Base-by-base conservation (phyloP, 495 filamentous ascomycete species). In the Cetradonia linearis region DNA sequence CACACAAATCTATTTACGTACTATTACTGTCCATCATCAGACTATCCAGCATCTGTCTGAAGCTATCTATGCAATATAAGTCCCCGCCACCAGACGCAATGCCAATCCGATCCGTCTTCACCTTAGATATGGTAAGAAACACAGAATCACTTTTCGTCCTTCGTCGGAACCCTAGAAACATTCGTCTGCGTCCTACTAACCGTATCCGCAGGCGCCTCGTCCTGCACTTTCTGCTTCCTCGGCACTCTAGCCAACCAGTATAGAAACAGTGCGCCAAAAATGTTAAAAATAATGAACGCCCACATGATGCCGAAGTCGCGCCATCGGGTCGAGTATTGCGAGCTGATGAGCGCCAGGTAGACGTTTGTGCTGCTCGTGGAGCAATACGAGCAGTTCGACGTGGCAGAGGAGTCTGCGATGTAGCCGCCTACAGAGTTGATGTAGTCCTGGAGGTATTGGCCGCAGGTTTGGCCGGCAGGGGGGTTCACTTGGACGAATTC, bases 171-270 rank as follows among this genome's bases (percentile, higher is more conserved):
- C 40, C 20, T 47, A 0, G 59, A 61, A 23, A 56, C n/a, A 42
- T 46, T 58, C 40, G 52, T 58, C 31, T 56, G 42, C 31, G 55
- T 56, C 18, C 61, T 66, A 27, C 52, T 50, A 49, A 44, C 56
- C 28, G 57, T 27, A 48, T 57, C 63, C n/a, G 38, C 38, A 25
- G 55, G 49, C n/a, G 64, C 62, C 48, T 64, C 70, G 65, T 78
- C 71, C 68, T 77, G 75, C 58, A 68, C 67, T 52, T 79, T 76
- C 66, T 73, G 75, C 62, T 76, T 81, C 78, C 90, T 91, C 18
- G 88, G 87, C 55, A 95, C 86, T 7, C 90, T 76, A 8, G 81
- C 78, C 56, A 91, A 69, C 86, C 86, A 95, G 72, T 95, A 96
- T 20, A 96, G 67, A 46, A 78, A 74, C 23, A 92, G 67, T 0